Base-by-base conservation (phyloP, 1,284 basidiomycete species). In the Lentinula novae-zelandiae region DNA sequence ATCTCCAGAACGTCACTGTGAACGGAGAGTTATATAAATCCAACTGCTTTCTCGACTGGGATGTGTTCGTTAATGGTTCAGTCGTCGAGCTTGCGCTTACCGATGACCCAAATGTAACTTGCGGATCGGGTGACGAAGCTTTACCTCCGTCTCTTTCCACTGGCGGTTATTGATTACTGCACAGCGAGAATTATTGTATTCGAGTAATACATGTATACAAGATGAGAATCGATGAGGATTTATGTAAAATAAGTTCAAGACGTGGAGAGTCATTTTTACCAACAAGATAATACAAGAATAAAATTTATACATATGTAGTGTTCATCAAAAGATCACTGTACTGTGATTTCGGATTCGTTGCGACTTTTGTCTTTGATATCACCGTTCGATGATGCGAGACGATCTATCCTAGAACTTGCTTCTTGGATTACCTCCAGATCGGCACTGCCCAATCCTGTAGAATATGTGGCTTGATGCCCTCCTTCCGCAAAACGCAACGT, bases 41-140 rank as follows among this genome's bases (percentile, higher is more conserved):
- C 12, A 78, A 73, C 63, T 80, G 78, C 61, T 79, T 72, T 66
- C 65, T 79, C 59, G 77, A 79, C 15, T 79, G 77, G 77, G 72
- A 76, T 53, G 73, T 71, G 17, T 79, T 79, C 64, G 65, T 65
- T n/a, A 67, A 65, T 5, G 78, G 76, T 5, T 74, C 75, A 15
- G 70, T 70, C 2, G 68, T 80, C 40, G 78, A 78, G 56, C 67
- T 79, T 34, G 68, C 75, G 62, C 66, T 80, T 13, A 75, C 77
- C 13, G 69, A 74, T 57, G 70, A 77, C 63, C 70, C 73, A 55
- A 71, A 66, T 50, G 67, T 73, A 0, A 62, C 69, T 1, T 79
- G 77, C 58, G 78, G 77, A 7, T 61, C 66, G 0, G 69, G 67
- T 13, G 40, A 65, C 13, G 67, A 69, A 33, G 71, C 75, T 2